Base-by-base conservation (phyloP, 441 rosid genomes). In the Raphanus hybrid region DNA sequence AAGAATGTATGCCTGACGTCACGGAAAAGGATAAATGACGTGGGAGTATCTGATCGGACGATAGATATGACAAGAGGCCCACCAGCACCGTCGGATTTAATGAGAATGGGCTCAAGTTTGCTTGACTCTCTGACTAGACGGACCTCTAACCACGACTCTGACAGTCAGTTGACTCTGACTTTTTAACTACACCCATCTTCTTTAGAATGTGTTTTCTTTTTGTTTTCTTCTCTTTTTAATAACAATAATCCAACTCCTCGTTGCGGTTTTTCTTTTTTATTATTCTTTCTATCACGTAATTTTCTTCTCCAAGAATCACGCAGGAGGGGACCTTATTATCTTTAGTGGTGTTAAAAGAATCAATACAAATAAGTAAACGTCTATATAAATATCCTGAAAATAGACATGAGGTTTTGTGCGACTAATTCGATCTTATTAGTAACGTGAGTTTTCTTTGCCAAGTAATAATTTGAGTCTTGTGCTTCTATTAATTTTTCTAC, bases 151-250 rank as follows among this genome's bases (percentile, higher is more conserved):
- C 84, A 77, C 62, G 57, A 65, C 76, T 66, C 80, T 80, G 86
- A 77, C 82, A 64, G 26, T 54, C 79, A 48, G 35, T 87, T 86
- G 92, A 89, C 81, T 87, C 87, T 80, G 90, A 87, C 87, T 81
- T 75, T 26, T 34, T 67, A 69, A 68, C 61, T 37, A 35, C 73
- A 59, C 45, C 67, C 15, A 67, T 78, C 72, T 71, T 32, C 76
- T 66, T 54, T 41, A 52, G n/a, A 11, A 3, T 59, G 32, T 59
- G n/a, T 11, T 3, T 41, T 20, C 8, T 2, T 12, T 8, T 34
- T 5, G 9, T 11, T 3, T 41, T 20, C 4, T 0, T 11, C 5
- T 5, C 45, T 14, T 29, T 58, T 35, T 29, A 45, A 32, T 64
- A 59, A 20, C 26, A 65, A 54, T 48, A 71, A 77, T 58, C 63